Base-by-base conservation (phyloP, 345 rosid genomes). In the Garcia nutans region DNA sequence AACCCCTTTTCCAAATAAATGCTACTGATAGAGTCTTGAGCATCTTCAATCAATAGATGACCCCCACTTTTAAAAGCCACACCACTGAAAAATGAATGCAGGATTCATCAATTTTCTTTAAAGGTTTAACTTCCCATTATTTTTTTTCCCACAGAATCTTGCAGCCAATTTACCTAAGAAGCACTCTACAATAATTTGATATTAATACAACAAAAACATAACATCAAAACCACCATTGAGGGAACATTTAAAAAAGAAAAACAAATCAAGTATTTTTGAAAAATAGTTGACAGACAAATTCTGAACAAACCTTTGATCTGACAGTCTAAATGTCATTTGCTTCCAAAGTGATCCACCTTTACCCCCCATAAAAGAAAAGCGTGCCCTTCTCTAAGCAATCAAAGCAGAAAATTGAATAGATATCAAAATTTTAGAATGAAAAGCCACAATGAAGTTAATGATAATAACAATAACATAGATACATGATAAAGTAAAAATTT, bases 261-360 rank as follows among this genome's bases (percentile, higher is more conserved):
- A 22, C 8, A 1, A 10, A 12, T 59, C 19, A 37, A 58, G 23
- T 23, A 52, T 41, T 64, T 64, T 42, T 57, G 54, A 33, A 22
- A 65, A 41, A 33, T n/a, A 68, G 28, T 44, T 16, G 17, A 45
- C 10, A 59, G n/a, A 44, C n/a, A 10, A 59, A 58, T 50, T 47
- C 13, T 58, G 66, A 82, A 80, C 85, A 82, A 76, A 91, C 99
- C 97, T 90, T 79, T 85, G 82, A 70, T 88, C 87, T 41, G 90
- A 83, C 82, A 96, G 84, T 83, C 88, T 87, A 87, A 86, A 96
- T 57, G 94, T 90, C 89, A 93, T 72, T 79, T 89, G 94, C 89
- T 88, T 92, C 99, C 97, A 96, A 74, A 96, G 97, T 65, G 93
- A 81, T 87, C 97, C 99, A 24, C 98, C 97, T 88, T 87, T 91